Evolutionary conservation across 176 grass and related monocot genomes (phyloP).

Genomic region (Alopecurus myosuroides): DNA sequence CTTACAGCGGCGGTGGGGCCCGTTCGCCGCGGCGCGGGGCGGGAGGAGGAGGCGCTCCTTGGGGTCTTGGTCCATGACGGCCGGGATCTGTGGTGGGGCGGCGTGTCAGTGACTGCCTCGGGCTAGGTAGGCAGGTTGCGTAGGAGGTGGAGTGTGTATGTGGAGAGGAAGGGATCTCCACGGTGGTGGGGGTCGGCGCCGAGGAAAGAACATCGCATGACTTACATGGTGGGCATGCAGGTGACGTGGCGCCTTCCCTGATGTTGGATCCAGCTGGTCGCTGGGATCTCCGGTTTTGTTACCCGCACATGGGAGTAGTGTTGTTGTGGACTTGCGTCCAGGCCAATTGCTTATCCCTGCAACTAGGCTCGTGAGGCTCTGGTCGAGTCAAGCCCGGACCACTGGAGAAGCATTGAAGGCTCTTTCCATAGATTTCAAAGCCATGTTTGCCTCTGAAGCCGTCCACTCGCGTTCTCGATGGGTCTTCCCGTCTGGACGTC

Average conservation of each 20-base stretch:
- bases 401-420: no score
- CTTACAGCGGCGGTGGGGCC: conserved; percentile 11
- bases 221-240: not conserved
- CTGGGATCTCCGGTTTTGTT: no score
- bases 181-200: not conserved
- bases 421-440: no score
- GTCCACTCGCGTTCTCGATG: no score
- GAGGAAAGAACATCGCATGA: not conserved
- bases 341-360: no score
- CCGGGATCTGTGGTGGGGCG: not conserved
- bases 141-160: not conserved
- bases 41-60: conserved; percentile 56
- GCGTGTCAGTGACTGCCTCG: not conserved
- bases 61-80: conserved; percentile 58
- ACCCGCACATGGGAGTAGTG: no score
- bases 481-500: no score
- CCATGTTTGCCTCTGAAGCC: no score
- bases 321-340: no score
- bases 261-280: not conserved
- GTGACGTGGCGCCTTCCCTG: not conserved
- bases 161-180: conserved; percentile 17
- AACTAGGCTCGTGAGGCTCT: no score
- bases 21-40: conserved; percentile 22
- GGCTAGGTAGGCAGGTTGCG: not conserved
- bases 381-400: no score